A percentile compares a stretch with the other conserved stretches of the same genome.
Evolutionary conservation across 2,329 filamentous ascomycete genomes (phyloP).

Genomic region (Fusarium euwallaceae): DNA sequence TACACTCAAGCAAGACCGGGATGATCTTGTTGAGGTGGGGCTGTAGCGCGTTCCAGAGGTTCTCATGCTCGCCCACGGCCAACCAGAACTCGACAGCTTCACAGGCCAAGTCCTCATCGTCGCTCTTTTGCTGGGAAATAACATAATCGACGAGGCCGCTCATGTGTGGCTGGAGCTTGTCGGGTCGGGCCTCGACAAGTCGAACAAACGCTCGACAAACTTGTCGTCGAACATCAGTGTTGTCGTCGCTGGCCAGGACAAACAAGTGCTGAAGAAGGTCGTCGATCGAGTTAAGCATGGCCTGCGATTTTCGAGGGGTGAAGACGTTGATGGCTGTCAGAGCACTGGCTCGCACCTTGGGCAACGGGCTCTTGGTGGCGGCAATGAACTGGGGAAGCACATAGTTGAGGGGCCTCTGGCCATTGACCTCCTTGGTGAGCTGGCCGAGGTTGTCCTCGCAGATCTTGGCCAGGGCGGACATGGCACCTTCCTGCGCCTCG

Average conservation of each 20-base stretch:
- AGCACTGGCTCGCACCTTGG: slow-evolving; percentile 84
- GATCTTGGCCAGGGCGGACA: slow-evolving; percentile 93
- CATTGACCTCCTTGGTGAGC: slow-evolving; percentile 88
- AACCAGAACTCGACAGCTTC: slow-evolving; percentile 99
- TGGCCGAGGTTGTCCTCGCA: slow-evolving; percentile 95
- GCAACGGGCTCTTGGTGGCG: slow-evolving; percentile 81
- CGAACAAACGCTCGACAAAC: slow-evolving; percentile 95
- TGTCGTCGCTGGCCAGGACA: slow-evolving; percentile 80
- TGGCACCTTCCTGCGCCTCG: slow-evolving; percentile 89
- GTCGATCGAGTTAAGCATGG: slow-evolving; percentile 85
- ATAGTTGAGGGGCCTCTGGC: slow-evolving; percentile 87
- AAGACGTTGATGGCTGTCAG: slow-evolving; percentile 93
- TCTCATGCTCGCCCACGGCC: slow-evolving; percentile 87
- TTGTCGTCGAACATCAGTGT: slow-evolving; percentile 86
- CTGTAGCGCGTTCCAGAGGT: slow-evolving; percentile 80
- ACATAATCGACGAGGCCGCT: slow-evolving; percentile 92
- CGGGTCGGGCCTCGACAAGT: slow-evolving; percentile 89
- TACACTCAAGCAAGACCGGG: slow-evolving; percentile 90
- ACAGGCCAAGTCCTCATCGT: slow-evolving; percentile 90
- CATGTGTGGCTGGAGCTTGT: slow-evolving; percentile 91
- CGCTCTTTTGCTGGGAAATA: slow-evolving; percentile 86
- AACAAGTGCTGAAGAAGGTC: slow-evolving; percentile 87
- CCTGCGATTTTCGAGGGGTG: slow-evolving; percentile 85
- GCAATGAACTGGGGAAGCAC: slow-evolving; percentile 92
- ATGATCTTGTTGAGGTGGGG: slow-evolving; percentile 88